Percentiles rank a stretch among this genome's conserved stretches.
Evolutionary conservation across 2,329 filamentous ascomycete species (phyloP).

Genomic region (Rutstroemia sp.): DNA sequence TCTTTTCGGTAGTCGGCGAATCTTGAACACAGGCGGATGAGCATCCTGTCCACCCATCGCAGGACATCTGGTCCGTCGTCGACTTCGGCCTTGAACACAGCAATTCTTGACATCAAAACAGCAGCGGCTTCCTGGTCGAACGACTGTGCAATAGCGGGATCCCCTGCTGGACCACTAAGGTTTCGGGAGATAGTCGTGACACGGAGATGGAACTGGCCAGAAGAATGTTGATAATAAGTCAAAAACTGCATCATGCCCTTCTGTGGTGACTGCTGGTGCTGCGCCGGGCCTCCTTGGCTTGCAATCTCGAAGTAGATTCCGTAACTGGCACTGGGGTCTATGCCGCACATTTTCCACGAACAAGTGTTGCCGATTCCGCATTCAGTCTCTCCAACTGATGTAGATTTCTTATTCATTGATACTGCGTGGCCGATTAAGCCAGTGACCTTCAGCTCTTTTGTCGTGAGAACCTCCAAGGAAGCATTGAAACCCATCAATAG

Average conservation of each 20-base stretch:
- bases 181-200: constrained; percentile 91
- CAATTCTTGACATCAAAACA: constrained; percentile 97
- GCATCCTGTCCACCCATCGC: constrained; percentile 97
- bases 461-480: constrained; percentile 89
- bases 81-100: constrained; percentile 97
- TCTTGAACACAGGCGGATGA: constrained; percentile 89
- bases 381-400: constrained; percentile 93
- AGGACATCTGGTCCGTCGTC: constrained; percentile 98
- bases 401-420: constrained; percentile 96
- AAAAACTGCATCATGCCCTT: constrained; percentile 97
- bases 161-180: constrained; percentile 86
- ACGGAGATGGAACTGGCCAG: constrained; percentile 89
- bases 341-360: constrained; percentile 99
- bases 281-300: constrained; percentile 77
- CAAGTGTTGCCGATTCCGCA: constrained; percentile 98
- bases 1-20: constrained; percentile 99
- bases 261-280: constrained; percentile 79
- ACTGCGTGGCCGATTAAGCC: constrained; percentile 95
- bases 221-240: constrained; percentile 97
- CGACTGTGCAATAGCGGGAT: constrained; percentile 90
- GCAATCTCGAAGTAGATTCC: constrained; percentile 98
- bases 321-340: constrained; percentile 88
- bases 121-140: constrained; percentile 98
- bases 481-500: constrained; percentile 98
- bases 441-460: constrained; percentile 96